These are phyloP conservation scores for Kwoniella sp. DNA, from an alignment of 768 basidiomycete genomes.

Conservation along the genomic window DNA sequence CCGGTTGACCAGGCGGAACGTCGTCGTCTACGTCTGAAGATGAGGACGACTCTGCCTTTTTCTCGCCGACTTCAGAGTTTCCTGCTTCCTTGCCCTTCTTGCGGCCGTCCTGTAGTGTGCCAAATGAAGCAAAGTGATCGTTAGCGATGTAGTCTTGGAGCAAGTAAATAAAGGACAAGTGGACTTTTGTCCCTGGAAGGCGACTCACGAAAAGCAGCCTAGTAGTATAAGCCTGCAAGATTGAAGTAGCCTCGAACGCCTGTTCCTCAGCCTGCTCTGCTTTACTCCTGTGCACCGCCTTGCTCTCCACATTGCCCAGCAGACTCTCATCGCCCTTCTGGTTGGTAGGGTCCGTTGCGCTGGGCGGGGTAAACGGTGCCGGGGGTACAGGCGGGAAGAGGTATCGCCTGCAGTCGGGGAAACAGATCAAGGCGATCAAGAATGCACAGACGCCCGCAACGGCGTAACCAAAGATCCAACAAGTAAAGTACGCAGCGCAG, in stretches of 20 bases:
- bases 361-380: slow-evolving; percentile 54
- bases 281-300: slow-evolving; percentile 55
- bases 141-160: slow-evolving; percentile 13
- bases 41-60: slow-evolving; percentile 37
- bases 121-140: not conserved
- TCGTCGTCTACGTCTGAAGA: slow-evolving; percentile 45
- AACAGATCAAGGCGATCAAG: slow-evolving; percentile 53
- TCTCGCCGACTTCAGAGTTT: slow-evolving; percentile 54
- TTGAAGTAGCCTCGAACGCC: slow-evolving; percentile 56
- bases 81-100: slow-evolving; percentile 52
- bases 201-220: slow-evolving; percentile 42
- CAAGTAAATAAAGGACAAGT: not conserved
- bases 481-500: slow-evolving; percentile 54
- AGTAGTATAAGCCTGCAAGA: slow-evolving; percentile 43
- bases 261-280: slow-evolving; percentile 58
- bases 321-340: slow-evolving; percentile 56
- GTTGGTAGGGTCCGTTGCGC: slow-evolving; percentile 58
- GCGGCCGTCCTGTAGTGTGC: slow-evolving; percentile 43
- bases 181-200: no score
- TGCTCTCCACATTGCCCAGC: slow-evolving; percentile 52
- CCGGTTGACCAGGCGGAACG: slow-evolving; percentile 20
- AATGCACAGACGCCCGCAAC: slow-evolving; percentile 52
- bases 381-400: slow-evolving; percentile 57
- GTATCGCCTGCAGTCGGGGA: slow-evolving; percentile 50
- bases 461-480: slow-evolving; percentile 55